Conservation (phyloP, 1,284 basidiomycete species). For the Apiotrichum sp. region DNA sequence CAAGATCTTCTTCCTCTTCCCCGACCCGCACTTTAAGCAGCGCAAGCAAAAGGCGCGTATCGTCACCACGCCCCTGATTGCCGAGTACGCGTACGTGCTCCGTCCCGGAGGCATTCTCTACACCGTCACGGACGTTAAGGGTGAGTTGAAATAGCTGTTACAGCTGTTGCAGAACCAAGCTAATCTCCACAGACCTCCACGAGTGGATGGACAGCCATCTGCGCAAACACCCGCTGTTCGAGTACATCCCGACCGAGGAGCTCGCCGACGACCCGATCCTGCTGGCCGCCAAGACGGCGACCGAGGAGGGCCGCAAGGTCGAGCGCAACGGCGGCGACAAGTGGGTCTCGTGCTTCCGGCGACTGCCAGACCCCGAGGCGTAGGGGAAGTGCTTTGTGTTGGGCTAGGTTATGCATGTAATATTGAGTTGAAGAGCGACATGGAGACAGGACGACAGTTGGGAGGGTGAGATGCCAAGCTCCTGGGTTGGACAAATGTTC, state of each 20-base stretch:
- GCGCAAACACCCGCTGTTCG: slow-evolving; percentile 77
- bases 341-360: slow-evolving; percentile 50
- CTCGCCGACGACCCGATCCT: slow-evolving; percentile 61
- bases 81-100: slow-evolving; percentile 86
- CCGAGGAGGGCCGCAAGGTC: slow-evolving; percentile 96
- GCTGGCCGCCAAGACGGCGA: slow-evolving; percentile 73
- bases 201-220: slow-evolving; percentile 94
- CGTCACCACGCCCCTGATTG: slow-evolving; percentile 88
- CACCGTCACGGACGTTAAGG: slow-evolving; percentile 91
- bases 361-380: slow-evolving; percentile 26
- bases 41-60: slow-evolving; percentile 96
- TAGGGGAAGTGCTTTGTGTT: background rate
- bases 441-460: no score
- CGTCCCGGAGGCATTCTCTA: slow-evolving; percentile 89
- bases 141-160: slow-evolving; percentile 21
- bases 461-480: no score
- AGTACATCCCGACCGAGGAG: slow-evolving; percentile 65
- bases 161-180: background rate
- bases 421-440: no score
- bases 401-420: no score
- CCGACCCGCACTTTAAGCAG: slow-evolving; percentile 97
- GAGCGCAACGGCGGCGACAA: slow-evolving; percentile 85
- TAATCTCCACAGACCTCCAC: slow-evolving; percentile 60
- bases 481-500: no score
- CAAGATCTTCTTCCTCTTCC: slow-evolving; percentile 96